Conservation (phyloP, 2,329 filamentous ascomycete genomes). For the Thielaviopsis populi region DNA sequence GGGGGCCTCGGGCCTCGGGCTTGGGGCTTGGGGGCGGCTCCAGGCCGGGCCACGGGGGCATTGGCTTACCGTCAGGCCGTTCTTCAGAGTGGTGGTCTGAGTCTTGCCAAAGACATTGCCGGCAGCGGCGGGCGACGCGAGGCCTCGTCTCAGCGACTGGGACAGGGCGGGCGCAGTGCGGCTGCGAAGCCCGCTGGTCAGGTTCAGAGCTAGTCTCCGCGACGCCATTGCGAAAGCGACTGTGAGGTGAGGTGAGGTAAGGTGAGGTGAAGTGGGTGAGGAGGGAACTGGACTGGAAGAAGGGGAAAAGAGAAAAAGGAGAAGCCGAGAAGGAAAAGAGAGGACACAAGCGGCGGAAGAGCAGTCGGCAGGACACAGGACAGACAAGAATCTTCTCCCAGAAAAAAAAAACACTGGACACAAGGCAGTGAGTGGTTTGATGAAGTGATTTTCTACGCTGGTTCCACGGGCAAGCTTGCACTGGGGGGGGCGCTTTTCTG, state of each 20-base stretch:
- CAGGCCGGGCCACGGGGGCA: conserved; percentile 1
- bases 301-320: conserved; percentile 18
- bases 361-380: not conserved
- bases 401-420: conserved; percentile 19
- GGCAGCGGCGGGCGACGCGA: conserved; percentile 65
- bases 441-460: conserved; percentile 23
- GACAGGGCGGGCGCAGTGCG: conserved; percentile 70
- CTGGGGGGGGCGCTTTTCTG: conserved; percentile 27
- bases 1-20: not conserved
- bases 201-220: conserved; percentile 89
- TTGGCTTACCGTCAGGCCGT: conserved; percentile 75
- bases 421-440: conserved; percentile 38
- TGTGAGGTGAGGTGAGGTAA: conserved; percentile 29
- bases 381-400: conserved; percentile 13
- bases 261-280: no score
- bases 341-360: conserved; percentile 6
- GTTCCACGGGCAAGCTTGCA: conserved; percentile 28
- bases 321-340: conserved; percentile 1
- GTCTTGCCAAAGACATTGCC: conserved; percentile 55
- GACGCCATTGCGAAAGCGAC: conserved; percentile 64
- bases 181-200: conserved; percentile 78
- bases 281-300: conserved; percentile 8
- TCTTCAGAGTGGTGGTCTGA: conserved; percentile 89
- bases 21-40: not conserved
- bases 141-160: conserved; percentile 65